Evolutionary conservation across 768 basidiomycete species (phyloP), one percentile per base, ranked within the genome.

Genomic region (Trametes maxima): DNA sequence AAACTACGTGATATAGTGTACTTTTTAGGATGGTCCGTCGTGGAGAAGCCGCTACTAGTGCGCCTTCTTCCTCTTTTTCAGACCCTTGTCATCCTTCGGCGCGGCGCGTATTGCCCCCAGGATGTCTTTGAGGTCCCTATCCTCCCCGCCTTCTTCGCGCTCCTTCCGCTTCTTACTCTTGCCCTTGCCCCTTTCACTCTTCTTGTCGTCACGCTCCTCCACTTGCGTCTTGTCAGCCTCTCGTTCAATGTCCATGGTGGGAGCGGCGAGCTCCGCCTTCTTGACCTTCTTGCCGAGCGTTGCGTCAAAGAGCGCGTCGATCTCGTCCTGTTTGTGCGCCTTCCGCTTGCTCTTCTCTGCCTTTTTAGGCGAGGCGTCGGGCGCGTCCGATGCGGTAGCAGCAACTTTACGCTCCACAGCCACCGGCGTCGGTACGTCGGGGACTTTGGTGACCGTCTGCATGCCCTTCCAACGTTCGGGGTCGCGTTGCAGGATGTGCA

Each of bases 391-490:
- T 17, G 19, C 28, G 3, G 48, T 5, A 2, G 28, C 12, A 16
- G 37, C 45, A n/a, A 21, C 55, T 17, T 24, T 3, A 10, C 13
- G 4, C 33, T 53, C 14, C 51, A 54, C 50, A 19, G 50, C 22
- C 11, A 53, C 5, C 14, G 60, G 33, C 1, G 67, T 43, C 43
- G 74, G 71, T 50, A 81, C 79, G 25, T 52, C 55, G 11, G 55
- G 22, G 7, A 35, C 11, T 39, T 59, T 64, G 14, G 47, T 37
- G 10, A 42, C 46, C 33, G 65, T 53, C 69, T 95, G 90, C 65
- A 85, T 69, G 47, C 80, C 82, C 65, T 86, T 85, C 96, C 96
- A 99, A 54, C 94, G 89, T 3, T 92, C 86, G 3, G 92, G 89
- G 52, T 86, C 80, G 46, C 92, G 85, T 65, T 86, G 83, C 6